Evolutionary conservation across 140 eudicot species (phyloP).

Genomic region (Stevia rebaudiana): DNA sequence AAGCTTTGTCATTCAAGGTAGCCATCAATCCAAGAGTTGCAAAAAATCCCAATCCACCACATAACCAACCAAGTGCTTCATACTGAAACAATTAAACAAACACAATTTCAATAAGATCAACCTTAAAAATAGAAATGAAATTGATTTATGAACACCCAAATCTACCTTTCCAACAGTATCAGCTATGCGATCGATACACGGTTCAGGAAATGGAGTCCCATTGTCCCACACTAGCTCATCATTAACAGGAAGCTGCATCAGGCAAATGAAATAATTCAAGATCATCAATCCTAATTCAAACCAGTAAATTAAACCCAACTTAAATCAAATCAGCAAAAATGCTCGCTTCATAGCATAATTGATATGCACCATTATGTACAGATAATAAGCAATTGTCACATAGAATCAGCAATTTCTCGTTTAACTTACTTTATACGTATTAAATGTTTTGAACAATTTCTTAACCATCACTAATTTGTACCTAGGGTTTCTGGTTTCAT

Average conservation of each 20-base stretch:
- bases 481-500: conserved; percentile 35
- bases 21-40: conserved; percentile 72
- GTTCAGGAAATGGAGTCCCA: conserved; percentile 88
- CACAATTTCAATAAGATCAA: conserved; percentile 2
- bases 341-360: neutral
- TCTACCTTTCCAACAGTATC: conserved; percentile 91
- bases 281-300: neutral
- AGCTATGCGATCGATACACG: conserved; percentile 91
- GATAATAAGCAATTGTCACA: neutral
- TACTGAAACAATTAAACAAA: conserved; percentile 57
- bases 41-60: conserved; percentile 85
- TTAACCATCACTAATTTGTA: conserved; percentile 4
- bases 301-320: neutral
- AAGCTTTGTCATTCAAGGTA: conserved; percentile 82
- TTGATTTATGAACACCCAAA: neutral
- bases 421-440: neutral
- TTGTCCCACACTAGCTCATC: conserved; percentile 96
- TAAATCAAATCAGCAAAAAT: conserved; percentile 2
- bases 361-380: neutral
- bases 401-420: neutral
- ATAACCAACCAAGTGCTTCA: conserved; percentile 91
- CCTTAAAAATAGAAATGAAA: neutral
- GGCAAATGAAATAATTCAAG: conserved; percentile 5
- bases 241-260: conserved; percentile 59
- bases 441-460: neutral